These are phyloP conservation scores for Clarkia xantiana DNA, from an alignment of 345 rosid species.

Conservation along the genomic window DNA sequence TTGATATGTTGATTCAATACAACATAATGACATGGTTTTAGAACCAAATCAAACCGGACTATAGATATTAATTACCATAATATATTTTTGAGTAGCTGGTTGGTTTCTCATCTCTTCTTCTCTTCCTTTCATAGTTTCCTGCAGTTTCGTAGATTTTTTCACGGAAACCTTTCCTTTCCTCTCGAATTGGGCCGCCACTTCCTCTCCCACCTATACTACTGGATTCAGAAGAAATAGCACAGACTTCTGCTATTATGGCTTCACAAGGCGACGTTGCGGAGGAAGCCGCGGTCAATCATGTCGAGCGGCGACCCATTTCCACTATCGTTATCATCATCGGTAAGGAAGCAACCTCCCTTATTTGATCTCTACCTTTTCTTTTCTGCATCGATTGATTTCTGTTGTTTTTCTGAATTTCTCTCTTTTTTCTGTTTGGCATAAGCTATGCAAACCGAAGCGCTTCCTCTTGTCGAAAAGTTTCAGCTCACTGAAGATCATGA, in stretches of 20 bases:
- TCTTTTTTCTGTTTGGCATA: neutral
- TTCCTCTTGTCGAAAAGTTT: constrained; percentile 56
- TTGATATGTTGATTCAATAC: too few species aligned
- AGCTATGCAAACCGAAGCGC: constrained; percentile 92
- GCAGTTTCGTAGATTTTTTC: too few species aligned
- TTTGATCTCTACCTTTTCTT: neutral
- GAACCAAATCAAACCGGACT: too few species aligned
- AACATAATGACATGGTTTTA: too few species aligned
- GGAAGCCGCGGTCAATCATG: constrained; percentile 19
- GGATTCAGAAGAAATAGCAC: too few species aligned
- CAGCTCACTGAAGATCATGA: constrained; percentile 34
- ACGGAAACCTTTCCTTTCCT: too few species aligned
- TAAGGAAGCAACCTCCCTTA: constrained; percentile 6
- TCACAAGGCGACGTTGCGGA: constrained; percentile 35
- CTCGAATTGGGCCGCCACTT: too few species aligned
- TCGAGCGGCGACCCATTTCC: constrained; percentile 33
- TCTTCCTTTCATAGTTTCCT: too few species aligned
- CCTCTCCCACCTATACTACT: too few species aligned
- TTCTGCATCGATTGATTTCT: neutral
- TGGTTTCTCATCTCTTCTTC: too few species aligned
- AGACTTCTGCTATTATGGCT: constrained; percentile 19
- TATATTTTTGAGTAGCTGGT: too few species aligned
- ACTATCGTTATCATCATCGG: constrained; percentile 70
- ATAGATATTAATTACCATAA: too few species aligned
- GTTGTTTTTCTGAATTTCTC: neutral